Percentiles rank a stretch among this genome's conserved stretches.
These are phyloP conservation scores for Mycosphaerelloides madeirae DNA, from an alignment of 2,329 filamentous ascomycete species.

Conservation along the genomic window DNA sequence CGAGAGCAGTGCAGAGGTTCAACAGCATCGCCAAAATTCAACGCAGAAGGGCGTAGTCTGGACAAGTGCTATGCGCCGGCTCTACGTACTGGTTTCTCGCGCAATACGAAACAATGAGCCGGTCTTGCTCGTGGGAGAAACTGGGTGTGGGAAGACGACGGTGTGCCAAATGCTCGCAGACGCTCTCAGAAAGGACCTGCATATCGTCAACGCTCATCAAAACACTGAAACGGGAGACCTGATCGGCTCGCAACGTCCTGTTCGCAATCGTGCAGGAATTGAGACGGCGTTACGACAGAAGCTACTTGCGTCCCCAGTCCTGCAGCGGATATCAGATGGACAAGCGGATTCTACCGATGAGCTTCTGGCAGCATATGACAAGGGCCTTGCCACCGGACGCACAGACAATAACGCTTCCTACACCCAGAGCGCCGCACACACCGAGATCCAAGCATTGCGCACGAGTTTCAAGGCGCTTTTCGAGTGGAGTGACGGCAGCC, in stretches of 20 bases:
- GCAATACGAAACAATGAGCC: slow-evolving; percentile 89
- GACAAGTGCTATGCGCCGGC: slow-evolving; percentile 88
- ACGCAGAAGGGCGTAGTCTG: slow-evolving; percentile 72
- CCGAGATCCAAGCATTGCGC: slow-evolving; percentile 43
- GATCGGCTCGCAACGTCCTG: slow-evolving; percentile 88
- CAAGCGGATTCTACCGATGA: slow-evolving; percentile 44
- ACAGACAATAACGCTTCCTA: slow-evolving; percentile 12
- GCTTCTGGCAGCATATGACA: slow-evolving; percentile 57
- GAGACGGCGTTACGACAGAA: slow-evolving; percentile 61
- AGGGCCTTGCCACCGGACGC: slow-evolving; percentile 36
- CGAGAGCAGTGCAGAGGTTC: slow-evolving; percentile 34
- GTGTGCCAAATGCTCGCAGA: slow-evolving; percentile 90
- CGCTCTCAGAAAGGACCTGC: slow-evolving; percentile 67
- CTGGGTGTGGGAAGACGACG: slow-evolving; percentile 95
- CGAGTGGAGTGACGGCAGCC: slow-evolving; percentile 90
- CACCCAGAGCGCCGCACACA: slow-evolving; percentile 15
- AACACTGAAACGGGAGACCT: slow-evolving; percentile 97
- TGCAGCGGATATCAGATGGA: slow-evolving; percentile 18
- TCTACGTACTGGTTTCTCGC: slow-evolving; percentile 83
- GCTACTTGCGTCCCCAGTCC: slow-evolving; percentile 42
- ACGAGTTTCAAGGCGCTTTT: slow-evolving; percentile 79
- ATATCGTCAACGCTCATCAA: slow-evolving; percentile 95
- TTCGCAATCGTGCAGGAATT: slow-evolving; percentile 76
- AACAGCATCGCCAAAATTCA: slow-evolving; percentile 29
- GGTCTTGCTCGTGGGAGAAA: slow-evolving; percentile 90